phyloP scores from a whole-genome alignment of 75 land plant genomes.

The Pinus taeda region DNA sequence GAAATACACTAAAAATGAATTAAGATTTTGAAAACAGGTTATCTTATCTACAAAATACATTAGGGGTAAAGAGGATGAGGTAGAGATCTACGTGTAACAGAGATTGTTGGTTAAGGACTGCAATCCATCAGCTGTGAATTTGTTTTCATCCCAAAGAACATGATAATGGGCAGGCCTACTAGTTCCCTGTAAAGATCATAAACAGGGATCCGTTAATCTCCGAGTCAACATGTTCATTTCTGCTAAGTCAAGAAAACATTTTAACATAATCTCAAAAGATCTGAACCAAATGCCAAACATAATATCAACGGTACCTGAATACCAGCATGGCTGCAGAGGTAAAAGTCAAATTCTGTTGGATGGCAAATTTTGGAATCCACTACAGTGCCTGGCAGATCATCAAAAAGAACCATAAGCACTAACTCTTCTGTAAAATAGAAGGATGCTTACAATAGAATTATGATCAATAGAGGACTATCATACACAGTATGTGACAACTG shows the following conservation, averaged over 20 bases:
- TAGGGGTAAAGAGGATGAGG: not conserved
- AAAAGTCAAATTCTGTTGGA: slow-evolving; percentile 97
- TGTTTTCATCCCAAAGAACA: slow-evolving; percentile 98
- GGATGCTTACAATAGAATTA: not conserved
- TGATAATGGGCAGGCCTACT: slow-evolving; percentile 97
- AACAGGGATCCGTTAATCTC: not conserved
- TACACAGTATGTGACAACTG: not conserved
- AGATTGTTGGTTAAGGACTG: slow-evolving; percentile 90
- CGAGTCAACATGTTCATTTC: not conserved
- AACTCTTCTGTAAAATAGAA: not conserved
- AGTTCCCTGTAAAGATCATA: slow-evolving; percentile 55
- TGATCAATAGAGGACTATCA: not conserved
- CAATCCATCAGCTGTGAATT: slow-evolving; percentile 73
- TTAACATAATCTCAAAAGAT: not conserved
- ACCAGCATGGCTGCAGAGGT: slow-evolving; percentile 98
- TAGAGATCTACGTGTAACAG: slow-evolving; percentile 79
- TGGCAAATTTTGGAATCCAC: slow-evolving; percentile 98
- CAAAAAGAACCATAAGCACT: not conserved
- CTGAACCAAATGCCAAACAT: not conserved
- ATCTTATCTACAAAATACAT: not conserved
- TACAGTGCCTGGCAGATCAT: slow-evolving; percentile 70
- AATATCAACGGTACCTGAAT: slow-evolving; percentile 58
- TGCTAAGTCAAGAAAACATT: not conserved
- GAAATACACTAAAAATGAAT: not conserved
- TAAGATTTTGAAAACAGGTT: not conserved